Evolutionary conservation across 2,329 filamentous ascomycete genomes (phyloP), one percentile per base, ranked within the genome.

Genomic region (Fonsecaea pedrosoi): DNA sequence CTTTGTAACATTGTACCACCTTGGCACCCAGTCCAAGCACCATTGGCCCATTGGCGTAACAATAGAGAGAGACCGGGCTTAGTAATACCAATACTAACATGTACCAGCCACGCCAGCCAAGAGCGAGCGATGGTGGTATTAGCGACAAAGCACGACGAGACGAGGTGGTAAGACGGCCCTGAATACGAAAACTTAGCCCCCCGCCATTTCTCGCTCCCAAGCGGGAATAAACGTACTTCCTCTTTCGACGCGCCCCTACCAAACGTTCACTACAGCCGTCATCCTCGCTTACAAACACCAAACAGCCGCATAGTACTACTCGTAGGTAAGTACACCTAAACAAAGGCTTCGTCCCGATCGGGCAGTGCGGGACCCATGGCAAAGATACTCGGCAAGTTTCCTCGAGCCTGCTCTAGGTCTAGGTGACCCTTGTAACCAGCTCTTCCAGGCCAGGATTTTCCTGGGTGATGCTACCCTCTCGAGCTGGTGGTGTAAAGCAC

Each of bases 161-260:
- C 7, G 40, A 56, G 4, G 45, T 25, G 38, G 38, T 30, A 25
- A 45, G 37, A 21, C 38, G 9, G 42, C 32, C 56, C 13, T 21
- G 5, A 32, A 37, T 38, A 38, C 25, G 30, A 10, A 13, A 45
- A 45, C 9, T 40, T 13, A 34, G 56, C 25, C 25, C 25, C 25
- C 25, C 25, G 3, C 25, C 25, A 3, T 25, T 25, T 25, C 25
- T 3, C 25, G 25, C 2, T 25, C 25, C 25, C 25, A 2, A 2
- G 25, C 25, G 25, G 25, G 25, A 45, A 59, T 9, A 45, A 59
- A 45, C 56, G 56, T 45, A 59, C 56, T 59, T 59, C 56, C 56
- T 45, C 30, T 45, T 45, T 10, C 5, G 56, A 45, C 8, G 10
- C 9, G n/a, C 21, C 38, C 25, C 25, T 25, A 25, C 25, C 25